Evolutionary conservation across 768 basidiomycete species (phyloP), one percentile per base, ranked within the genome.

Genomic region (Boletus sp.): DNA sequence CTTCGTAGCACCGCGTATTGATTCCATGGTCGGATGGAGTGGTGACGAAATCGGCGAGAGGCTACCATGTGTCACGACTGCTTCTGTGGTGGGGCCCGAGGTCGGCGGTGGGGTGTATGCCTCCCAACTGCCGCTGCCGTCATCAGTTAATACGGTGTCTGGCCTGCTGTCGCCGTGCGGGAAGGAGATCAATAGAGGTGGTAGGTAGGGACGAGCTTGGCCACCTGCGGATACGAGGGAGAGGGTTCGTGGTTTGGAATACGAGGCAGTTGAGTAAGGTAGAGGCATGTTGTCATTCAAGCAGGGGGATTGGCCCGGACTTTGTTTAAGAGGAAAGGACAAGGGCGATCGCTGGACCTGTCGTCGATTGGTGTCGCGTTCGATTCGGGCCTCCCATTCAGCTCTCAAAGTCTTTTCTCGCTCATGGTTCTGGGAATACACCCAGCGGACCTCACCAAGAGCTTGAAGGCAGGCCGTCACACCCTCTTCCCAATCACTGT

Each of bases 401-500:
- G 70, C 66, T 53, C 76, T 77, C 44, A 91, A 73, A 0, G 81
- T 82, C 53, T 83, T 82, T 63, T 84, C 81, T 35, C 83, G 77
- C 63, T 92, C 90, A 55, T 87, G 84, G 53, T 81, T 84, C 65
- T 84, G 85, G 7, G 86, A 86, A 67, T 81, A 87, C 5, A 77
- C 80, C 93, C 93, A 97, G 11, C 83, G 81, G 81, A 94, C 88
- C 64, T 89, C 83, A 4, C 80, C 69, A n/a, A 96, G 77, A 9
- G 91, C 92, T 6, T 79, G 75, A 5, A 94, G 73, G 64, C 90
- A 95, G 10, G 83, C 69, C 29, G 59, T 58, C 10, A 72, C 61
- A 15, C 72, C 70, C 9, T 73, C 70, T 43, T 72, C 67, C 55
- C 65, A 67, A 30, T 72, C 70, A 1, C 25, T 37, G 6, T 71